Evolutionary conservation across 2,329 filamentous ascomycete genomes (phyloP), one percentile per base, ranked within the genome.

Genomic region (Claviceps fusiformis): DNA sequence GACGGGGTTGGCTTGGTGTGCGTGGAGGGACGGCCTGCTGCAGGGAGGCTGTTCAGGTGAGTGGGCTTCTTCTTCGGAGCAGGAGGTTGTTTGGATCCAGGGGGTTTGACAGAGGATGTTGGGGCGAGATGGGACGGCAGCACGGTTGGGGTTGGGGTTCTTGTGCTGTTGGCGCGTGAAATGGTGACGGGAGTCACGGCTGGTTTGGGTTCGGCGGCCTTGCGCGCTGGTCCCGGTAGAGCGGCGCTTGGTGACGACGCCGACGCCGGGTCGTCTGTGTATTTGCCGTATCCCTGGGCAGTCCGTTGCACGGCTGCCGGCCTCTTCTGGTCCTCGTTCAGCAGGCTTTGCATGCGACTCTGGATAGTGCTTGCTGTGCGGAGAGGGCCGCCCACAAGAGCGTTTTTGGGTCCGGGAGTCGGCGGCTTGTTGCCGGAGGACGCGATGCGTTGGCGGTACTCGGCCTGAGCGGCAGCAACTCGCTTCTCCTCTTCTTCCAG

Each of bases 281-380:
- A 96, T 57, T 85, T 85, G 8, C 93, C 93, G 66, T 97, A 97
- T 0, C 92, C 92, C 59, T 91, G 85, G 0, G 91, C 91, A 0
- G 89, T 95, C 52, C 76, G 71, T 60, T 84, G 82, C 33, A 81
- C 78, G 15, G 73, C 71, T 1, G 77, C 66, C 0, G 76, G 71
- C 60, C 76, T 82, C 62, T 76, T 82, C 62, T 82, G 81, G 45
- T 86, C 89, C 64, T 96, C 91, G 58, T 84, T 85, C 17, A 98
- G 73, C 52, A 97, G 75, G 52, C 82, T 89, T 71, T 95, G 88
- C 54, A 98, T 89, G 59, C 92, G 85, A 65, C 88, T 90, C 67
- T 97, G 90, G 62, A 98, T 98, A 17, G 56, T 55, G 31, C 85
- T 87, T n/a, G 83, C 80, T 19, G 90, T 89, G 46, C 84, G 77